A percentile compares a stretch with the other conserved stretches of the same genome.
Evolutionary conservation across 1,284 basidiomycete species (phyloP).

Genomic region (Clitocybe nebularis): DNA sequence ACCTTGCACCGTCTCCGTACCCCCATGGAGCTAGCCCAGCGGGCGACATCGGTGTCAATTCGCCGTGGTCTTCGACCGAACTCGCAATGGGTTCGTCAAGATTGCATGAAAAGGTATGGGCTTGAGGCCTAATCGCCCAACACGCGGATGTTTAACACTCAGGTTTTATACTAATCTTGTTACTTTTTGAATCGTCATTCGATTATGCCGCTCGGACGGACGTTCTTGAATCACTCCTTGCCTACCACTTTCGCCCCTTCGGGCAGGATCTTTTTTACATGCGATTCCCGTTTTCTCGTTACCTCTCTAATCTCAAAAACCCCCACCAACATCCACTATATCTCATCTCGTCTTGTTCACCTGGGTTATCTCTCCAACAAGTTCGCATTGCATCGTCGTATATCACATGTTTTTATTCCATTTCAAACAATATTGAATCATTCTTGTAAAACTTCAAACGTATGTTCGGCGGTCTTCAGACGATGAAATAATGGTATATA

Average conservation of each 20-base stretch:
- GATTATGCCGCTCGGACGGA: constrained; percentile 35
- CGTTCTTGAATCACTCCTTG: constrained; percentile 22
- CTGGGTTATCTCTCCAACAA: constrained; percentile 38
- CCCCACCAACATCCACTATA: constrained; percentile 23
- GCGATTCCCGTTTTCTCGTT: constrained; percentile 20
- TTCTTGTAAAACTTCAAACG: constrained; percentile 18
- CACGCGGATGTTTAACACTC: neutral
- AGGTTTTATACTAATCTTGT: constrained; percentile 22
- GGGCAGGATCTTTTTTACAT: constrained; percentile 20
- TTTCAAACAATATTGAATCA: constrained; percentile 32
- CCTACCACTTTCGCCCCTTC: constrained; percentile 15
- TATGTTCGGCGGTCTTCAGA: neutral
- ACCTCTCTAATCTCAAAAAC: constrained; percentile 14
- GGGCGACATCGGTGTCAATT: constrained; percentile 51
- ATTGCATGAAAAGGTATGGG: constrained; percentile 61
- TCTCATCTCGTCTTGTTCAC: constrained; percentile 37
- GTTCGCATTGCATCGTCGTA: constrained; percentile 44
- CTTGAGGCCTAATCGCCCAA: constrained; percentile 31
- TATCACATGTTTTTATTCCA: constrained; percentile 49
- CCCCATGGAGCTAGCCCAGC: constrained; percentile 53
- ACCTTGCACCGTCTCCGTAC: constrained; percentile 49
- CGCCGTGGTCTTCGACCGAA: constrained; percentile 66
- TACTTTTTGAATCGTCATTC: constrained; percentile 22
- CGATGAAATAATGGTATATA: neutral
- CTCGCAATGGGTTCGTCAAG: constrained; percentile 53